phyloP scores from a whole-genome alignment of 192 early-diverging fungal genomes.

The Neocallimastix lanati region DNA sequence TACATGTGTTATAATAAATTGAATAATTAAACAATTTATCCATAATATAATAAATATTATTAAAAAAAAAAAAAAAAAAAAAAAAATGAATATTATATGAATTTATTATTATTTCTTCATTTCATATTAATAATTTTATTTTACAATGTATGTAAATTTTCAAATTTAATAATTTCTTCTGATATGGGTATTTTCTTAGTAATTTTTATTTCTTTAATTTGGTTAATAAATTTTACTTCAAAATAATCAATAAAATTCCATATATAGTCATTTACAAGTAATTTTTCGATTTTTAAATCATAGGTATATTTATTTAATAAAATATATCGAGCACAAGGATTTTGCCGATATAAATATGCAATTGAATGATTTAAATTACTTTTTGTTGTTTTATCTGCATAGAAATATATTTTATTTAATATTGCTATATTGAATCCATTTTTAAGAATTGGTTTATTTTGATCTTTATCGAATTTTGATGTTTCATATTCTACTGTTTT shows the following conservation, averaged over 20 bases:
- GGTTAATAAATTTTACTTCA: not conserved
- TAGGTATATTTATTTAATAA: not conserved
- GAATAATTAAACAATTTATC: no score
- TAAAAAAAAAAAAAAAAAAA: no score
- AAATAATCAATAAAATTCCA: not conserved
- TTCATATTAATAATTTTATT: no score
- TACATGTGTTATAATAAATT: no score
- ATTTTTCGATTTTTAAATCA: not conserved
- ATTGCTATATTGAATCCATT: not conserved
- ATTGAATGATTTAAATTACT: not conserved
- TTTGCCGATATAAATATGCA: not conserved
- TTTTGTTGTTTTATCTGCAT: not conserved
- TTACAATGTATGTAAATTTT: not conserved
- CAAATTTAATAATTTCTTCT: not conserved
- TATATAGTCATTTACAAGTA: not conserved
- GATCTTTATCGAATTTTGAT: not conserved
- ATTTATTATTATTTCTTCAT: no score
- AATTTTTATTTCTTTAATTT: not conserved
- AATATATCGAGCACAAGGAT: not conserved
- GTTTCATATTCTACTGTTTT: not conserved
- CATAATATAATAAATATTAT: no score
- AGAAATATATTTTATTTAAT: not conserved
- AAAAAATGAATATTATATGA: no score
- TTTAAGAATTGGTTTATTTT: not conserved
- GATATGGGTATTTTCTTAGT: not conserved